Evolutionary conservation across 176 grass and related monocot species (phyloP).

Genomic region (Lolium perenne): DNA sequence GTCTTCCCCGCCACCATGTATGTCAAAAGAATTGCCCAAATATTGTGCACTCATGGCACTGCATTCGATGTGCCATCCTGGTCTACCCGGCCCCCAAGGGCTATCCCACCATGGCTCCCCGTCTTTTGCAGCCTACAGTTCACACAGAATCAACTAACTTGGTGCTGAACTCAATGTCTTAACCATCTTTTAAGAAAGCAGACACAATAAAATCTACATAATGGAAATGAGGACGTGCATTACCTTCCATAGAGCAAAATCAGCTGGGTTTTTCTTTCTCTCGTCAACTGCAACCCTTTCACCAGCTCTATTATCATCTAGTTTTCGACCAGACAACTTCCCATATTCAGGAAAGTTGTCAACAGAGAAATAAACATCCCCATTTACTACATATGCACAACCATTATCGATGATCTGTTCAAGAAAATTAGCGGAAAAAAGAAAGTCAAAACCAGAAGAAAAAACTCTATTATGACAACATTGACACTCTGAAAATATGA

Average conservation of each 20-base stretch:
- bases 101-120: slow-evolving; percentile 94
- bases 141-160: slow-evolving; percentile 21
- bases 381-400: slow-evolving; percentile 80
- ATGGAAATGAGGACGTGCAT: neutral
- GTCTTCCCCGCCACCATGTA: slow-evolving; percentile 94
- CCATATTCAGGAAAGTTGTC: slow-evolving; percentile 89
- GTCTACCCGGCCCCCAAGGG: slow-evolving; percentile 90
- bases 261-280: slow-evolving; percentile 94
- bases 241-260: slow-evolving; percentile 99
- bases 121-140: slow-evolving; percentile 80
- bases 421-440: slow-evolving; percentile 39
- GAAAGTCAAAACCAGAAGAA: slow-evolving; percentile 29
- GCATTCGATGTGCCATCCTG: slow-evolving; percentile 98
- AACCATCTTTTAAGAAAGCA: slow-evolving; percentile 11
- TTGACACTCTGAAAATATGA: slow-evolving; percentile 14
- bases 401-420: slow-evolving; percentile 81
- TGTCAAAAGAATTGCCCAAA: slow-evolving; percentile 83
- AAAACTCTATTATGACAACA: neutral
- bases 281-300: slow-evolving; percentile 92
- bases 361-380: slow-evolving; percentile 94
- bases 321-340: slow-evolving; percentile 79
- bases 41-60: slow-evolving; percentile 96
- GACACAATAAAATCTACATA: slow-evolving; percentile 10
- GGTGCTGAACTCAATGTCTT: slow-evolving; percentile 20
- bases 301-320: slow-evolving; percentile 96